Percentiles rank a stretch among this genome's conserved stretches.
These are phyloP conservation scores for Ilyonectria mors-panacis DNA, from an alignment of 2,329 filamentous ascomycete genomes.

Conservation along the genomic window DNA sequence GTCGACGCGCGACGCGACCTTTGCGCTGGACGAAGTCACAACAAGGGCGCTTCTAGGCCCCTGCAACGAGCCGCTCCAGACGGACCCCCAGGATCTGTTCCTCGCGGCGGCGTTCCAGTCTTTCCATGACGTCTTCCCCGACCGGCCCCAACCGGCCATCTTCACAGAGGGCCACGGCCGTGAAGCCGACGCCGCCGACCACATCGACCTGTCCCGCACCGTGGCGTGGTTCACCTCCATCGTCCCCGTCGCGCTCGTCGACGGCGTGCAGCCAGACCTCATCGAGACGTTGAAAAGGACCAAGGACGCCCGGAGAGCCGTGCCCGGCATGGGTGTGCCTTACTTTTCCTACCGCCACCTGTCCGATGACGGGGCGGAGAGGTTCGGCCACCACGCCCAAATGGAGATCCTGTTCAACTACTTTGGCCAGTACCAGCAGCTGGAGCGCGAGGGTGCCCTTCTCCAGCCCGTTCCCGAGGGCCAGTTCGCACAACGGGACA, in stretches of 20 bases:
- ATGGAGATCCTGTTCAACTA: constrained; percentile 35
- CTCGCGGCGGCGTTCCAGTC: constrained; percentile 52
- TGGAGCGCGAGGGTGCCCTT: constrained; percentile 54
- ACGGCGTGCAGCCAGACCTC: background rate
- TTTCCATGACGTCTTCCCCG: constrained; percentile 52
- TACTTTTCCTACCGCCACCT: constrained; percentile 43
- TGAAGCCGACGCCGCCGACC: constrained; percentile 48
- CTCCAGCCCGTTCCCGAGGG: constrained; percentile 25
- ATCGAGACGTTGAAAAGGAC: constrained; percentile 46
- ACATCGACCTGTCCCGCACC: constrained; percentile 54
- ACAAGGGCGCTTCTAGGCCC: constrained; percentile 6
- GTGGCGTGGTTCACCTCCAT: constrained; percentile 61
- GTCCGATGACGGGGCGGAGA: constrained; percentile 46
- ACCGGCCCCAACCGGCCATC: constrained; percentile 52
- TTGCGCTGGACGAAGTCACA: constrained; percentile 10
- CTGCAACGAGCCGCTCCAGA: constrained; percentile 45
- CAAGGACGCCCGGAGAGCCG: constrained; percentile 55
- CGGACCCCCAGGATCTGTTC: constrained; percentile 56
- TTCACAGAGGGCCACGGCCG: constrained; percentile 60
- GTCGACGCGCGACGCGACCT: background rate
- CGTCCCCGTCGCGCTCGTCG: background rate
- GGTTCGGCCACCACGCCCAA: constrained; percentile 51
- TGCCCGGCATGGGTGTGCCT: constrained; percentile 49
- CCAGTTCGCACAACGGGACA: background rate
- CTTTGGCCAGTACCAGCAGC: constrained; percentile 38